phyloP scores from a whole-genome alignment of 208 protist genomes.

The Acanthamoeba triangularis region DNA sequence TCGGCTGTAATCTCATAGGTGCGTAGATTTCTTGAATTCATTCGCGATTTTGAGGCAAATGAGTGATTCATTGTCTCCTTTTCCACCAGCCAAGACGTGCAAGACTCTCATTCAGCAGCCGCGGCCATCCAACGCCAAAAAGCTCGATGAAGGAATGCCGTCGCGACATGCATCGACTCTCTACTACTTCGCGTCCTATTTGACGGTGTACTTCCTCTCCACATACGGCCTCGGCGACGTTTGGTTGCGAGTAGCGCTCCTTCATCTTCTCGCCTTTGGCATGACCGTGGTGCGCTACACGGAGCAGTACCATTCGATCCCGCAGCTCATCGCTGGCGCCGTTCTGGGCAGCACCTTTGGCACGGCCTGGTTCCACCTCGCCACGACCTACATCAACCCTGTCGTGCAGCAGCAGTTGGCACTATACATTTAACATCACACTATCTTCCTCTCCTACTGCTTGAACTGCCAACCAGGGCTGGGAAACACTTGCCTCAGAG shows the following conservation, averaged over 20 bases:
- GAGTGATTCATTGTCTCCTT: neutral
- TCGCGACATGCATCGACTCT: neutral
- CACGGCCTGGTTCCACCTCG: neutral
- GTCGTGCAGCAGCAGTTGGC: neutral
- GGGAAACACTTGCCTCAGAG: too few relatives aligned
- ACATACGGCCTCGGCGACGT: neutral
- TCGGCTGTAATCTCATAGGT: neutral
- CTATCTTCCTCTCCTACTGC: too few relatives aligned
- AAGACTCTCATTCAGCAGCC: neutral
- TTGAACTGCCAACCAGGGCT: too few relatives aligned
- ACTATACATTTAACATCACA: too few relatives aligned
- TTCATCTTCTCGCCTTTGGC: neutral
- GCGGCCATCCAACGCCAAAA: neutral
- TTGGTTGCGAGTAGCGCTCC: neutral
- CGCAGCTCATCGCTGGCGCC: neutral
- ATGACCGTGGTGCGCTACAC: neutral
- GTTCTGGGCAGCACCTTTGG: neutral
- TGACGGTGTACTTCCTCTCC: neutral
- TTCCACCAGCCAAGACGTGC: neutral
- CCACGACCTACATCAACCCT: neutral
- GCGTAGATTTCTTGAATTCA: neutral
- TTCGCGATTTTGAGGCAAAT: neutral
- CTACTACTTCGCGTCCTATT: neutral
- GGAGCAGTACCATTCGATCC: conserved; percentile 7
- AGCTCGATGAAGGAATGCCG: neutral